Percentiles rank a stretch among this genome's conserved stretches.
Conservation (phyloP, 495 filamentous ascomycete species). For the Cenococcum geophilum region DNA sequence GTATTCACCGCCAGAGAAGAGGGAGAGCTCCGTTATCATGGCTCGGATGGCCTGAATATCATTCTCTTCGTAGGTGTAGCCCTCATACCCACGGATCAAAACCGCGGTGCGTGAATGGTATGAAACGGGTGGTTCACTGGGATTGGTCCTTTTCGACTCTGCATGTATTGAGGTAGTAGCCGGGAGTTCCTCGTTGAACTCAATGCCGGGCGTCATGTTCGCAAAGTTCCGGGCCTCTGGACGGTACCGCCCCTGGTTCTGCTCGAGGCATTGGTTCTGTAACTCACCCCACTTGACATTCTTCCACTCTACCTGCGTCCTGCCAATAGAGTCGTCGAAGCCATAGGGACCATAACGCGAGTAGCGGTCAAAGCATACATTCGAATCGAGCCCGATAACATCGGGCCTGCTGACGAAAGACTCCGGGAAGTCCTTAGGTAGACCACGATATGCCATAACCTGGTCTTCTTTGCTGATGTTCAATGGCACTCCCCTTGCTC, state of each 20-base stretch:
- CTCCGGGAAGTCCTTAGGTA: slow-evolving; percentile 39
- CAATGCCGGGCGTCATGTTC: slow-evolving; percentile 11
- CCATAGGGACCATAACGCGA: slow-evolving; percentile 51
- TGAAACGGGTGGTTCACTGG: slow-evolving; percentile 1
- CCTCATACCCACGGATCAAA: slow-evolving; percentile 62
- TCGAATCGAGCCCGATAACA: slow-evolving; percentile 43
- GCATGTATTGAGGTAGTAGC: not conserved
- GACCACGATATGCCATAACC: slow-evolving; percentile 43
- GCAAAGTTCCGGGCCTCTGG: slow-evolving; percentile 18
- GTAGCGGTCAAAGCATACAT: slow-evolving; percentile 51
- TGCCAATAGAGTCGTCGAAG: slow-evolving; percentile 27
- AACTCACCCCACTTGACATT: slow-evolving; percentile 63
- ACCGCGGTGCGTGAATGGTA: slow-evolving; percentile 56
- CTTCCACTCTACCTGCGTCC: slow-evolving; percentile 50
- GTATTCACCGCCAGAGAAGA: slow-evolving; percentile 71
- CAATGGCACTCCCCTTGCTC: slow-evolving; percentile 44
- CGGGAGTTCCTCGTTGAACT: slow-evolving; percentile 4
- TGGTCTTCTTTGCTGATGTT: slow-evolving; percentile 45
- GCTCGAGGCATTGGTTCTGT: slow-evolving; percentile 55
- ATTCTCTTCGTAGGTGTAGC: slow-evolving; percentile 61
- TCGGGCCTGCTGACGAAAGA: slow-evolving; percentile 47
- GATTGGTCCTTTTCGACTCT: not conserved
- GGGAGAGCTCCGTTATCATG: slow-evolving; percentile 63
- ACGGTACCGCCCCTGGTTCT: slow-evolving; percentile 57
- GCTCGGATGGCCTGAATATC: slow-evolving; percentile 66